Conservation (phyloP, 2,329 filamentous ascomycete genomes). For the Aspergillus aculeatus region DNA sequence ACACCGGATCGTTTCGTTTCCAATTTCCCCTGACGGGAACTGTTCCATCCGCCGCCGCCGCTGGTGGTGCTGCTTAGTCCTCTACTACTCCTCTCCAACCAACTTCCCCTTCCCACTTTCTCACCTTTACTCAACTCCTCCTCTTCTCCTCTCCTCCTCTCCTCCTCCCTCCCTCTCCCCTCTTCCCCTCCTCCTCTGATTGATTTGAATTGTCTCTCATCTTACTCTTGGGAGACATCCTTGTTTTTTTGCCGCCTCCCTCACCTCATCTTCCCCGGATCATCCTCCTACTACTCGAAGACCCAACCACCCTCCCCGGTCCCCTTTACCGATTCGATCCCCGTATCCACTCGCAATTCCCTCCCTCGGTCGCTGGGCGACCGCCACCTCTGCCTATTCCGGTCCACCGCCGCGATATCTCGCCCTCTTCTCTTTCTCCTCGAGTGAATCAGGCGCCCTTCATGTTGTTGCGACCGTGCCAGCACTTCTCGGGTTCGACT, state of each 20-base stretch:
- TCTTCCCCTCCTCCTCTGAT: neutral
- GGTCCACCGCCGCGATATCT: slow-evolving; percentile 8
- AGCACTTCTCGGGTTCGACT: slow-evolving; percentile 25
- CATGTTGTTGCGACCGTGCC: slow-evolving; percentile 33
- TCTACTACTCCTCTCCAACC: slow-evolving; percentile 1
- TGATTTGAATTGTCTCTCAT: neutral
- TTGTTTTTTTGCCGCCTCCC: too few species aligned
- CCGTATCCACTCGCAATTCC: neutral
- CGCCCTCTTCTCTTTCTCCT: slow-evolving; percentile 13
- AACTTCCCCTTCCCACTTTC: slow-evolving; percentile 3
- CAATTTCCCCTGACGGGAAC: slow-evolving; percentile 9
- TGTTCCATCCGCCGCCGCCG: neutral
- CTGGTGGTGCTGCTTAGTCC: neutral
- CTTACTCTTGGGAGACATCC: too few species aligned
- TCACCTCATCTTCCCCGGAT: too few species aligned
- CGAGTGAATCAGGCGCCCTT: slow-evolving; percentile 28
- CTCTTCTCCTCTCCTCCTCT: neutral
- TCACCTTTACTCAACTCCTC: neutral
- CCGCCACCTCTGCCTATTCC: slow-evolving; percentile 20
- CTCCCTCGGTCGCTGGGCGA: slow-evolving; percentile 30
- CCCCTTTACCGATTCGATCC: neutral
- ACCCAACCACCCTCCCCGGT: neutral
- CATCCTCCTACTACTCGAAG: neutral
- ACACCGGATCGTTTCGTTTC: neutral
- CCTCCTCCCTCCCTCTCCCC: slow-evolving; percentile 6